Evolutionary conservation across 2,329 filamentous ascomycete genomes (phyloP).

Genomic region (Pseudogymnoascus pannorum): DNA sequence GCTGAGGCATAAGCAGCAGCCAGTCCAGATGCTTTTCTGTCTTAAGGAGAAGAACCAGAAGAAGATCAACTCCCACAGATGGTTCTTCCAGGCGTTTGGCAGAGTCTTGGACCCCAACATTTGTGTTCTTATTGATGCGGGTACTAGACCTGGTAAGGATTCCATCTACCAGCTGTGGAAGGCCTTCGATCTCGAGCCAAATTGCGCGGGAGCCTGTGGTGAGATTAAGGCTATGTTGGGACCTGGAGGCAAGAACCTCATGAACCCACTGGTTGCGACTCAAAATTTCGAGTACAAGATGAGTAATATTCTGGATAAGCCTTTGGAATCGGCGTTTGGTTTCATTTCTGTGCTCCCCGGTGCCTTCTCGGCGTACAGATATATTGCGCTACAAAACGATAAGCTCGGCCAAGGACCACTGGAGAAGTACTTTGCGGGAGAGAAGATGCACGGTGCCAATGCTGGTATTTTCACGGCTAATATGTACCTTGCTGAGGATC

Average conservation of each 20-base stretch:
- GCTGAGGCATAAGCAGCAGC: slow-evolving; percentile 74
- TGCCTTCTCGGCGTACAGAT: slow-evolving; percentile 97
- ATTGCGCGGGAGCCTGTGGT: slow-evolving; percentile 94
- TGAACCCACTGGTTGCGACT: slow-evolving; percentile 90
- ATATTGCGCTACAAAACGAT: slow-evolving; percentile 90
- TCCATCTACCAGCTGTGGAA: slow-evolving; percentile 99
- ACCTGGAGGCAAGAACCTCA: slow-evolving; percentile 69
- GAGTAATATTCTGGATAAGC: slow-evolving; percentile 98
- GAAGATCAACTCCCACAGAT: slow-evolving; percentile 98
- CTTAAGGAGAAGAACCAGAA: slow-evolving; percentile 99
- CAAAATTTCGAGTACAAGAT: slow-evolving; percentile 99
- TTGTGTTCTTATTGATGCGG: slow-evolving; percentile 90
- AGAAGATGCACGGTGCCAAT: slow-evolving; percentile 88
- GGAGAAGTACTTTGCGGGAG: slow-evolving; percentile 94
- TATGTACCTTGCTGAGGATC: slow-evolving; percentile 98
- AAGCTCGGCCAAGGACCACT: slow-evolving; percentile 87
- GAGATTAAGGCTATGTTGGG: slow-evolving; percentile 98
- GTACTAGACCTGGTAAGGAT: slow-evolving; percentile 86
- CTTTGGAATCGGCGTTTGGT: slow-evolving; percentile 91
- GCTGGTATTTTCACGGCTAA: slow-evolving; percentile 97
- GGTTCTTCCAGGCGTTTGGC: slow-evolving; percentile 98
- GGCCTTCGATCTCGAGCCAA: slow-evolving; percentile 93
- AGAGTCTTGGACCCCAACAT: slow-evolving; percentile 90
- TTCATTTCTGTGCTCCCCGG: slow-evolving; percentile 96
- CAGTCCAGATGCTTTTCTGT: slow-evolving; percentile 95